Conservation (phyloP, 2,329 filamentous ascomycete species). For the Pseudopyrenochaeta lycopersici region DNA sequence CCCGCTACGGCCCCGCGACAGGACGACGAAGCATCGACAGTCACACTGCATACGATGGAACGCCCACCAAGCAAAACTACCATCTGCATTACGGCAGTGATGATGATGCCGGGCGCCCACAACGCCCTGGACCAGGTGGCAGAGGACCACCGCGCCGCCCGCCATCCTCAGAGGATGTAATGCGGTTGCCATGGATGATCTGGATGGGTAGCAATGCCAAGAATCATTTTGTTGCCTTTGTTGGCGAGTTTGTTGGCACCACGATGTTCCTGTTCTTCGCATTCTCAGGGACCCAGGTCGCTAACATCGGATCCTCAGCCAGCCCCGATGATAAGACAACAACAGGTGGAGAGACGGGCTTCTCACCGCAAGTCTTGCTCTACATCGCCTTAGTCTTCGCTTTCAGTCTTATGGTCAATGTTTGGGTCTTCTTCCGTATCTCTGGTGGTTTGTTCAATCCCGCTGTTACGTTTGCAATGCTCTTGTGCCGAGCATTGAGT, state of each 20-base stretch:
- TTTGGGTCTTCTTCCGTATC: slow-evolving; percentile 52
- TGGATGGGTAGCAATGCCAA: slow-evolving; percentile 50
- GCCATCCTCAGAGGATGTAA: slow-evolving; percentile 47
- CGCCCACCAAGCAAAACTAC: slow-evolving; percentile 27
- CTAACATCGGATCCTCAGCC: slow-evolving; percentile 57
- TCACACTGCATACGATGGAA: slow-evolving; percentile 28
- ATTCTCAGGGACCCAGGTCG: slow-evolving; percentile 56
- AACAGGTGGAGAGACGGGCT: slow-evolving; percentile 55
- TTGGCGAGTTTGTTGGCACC: slow-evolving; percentile 58
- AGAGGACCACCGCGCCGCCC: slow-evolving; percentile 30
- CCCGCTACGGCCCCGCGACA: slow-evolving; percentile 22
- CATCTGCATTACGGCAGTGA: slow-evolving; percentile 36
- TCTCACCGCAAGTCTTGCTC: slow-evolving; percentile 54
- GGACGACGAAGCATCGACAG: slow-evolving; percentile 26
- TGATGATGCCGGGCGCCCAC: slow-evolving; percentile 21
- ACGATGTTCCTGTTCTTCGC: slow-evolving; percentile 58
- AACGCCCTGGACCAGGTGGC: slow-evolving; percentile 15
- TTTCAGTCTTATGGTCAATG: slow-evolving; percentile 51
- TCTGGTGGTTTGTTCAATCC: slow-evolving; percentile 43
- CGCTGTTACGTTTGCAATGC: slow-evolving; percentile 47
- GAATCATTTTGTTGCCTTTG: slow-evolving; percentile 55
- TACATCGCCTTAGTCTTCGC: slow-evolving; percentile 50
- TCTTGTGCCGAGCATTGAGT: slow-evolving; percentile 50
- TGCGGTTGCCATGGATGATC: slow-evolving; percentile 46
- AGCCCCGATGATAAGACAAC: slow-evolving; percentile 49